phyloP scores from a whole-genome alignment of 345 rosid genomes.

The Odontarrhena argentea region DNA sequence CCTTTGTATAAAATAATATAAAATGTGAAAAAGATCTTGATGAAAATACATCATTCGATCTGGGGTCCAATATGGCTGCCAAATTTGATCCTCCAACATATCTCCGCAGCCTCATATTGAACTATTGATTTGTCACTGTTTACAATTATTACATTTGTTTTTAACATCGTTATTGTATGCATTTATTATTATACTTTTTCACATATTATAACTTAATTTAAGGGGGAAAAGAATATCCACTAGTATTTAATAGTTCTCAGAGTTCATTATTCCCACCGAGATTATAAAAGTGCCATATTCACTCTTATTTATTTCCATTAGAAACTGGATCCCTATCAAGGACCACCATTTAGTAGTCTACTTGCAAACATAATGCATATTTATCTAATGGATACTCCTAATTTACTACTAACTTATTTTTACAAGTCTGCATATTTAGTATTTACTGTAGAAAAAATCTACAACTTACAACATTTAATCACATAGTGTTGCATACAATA shows the following conservation, averaged over 20 bases:
- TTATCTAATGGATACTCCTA: neutral
- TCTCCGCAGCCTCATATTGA: slow-evolving; percentile 28
- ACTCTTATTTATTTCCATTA: neutral
- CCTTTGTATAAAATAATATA: neutral
- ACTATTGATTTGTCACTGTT: neutral
- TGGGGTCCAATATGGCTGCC: slow-evolving; percentile 37
- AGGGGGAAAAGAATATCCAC: neutral
- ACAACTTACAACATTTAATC: no score
- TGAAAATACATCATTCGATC: neutral
- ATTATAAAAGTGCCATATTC: slow-evolving; percentile 1
- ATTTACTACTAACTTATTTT: neutral
- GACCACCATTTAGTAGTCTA: neutral
- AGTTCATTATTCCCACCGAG: neutral
- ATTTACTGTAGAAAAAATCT: no score
- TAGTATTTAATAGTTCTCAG: neutral
- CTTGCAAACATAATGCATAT: neutral
- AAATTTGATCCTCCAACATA: slow-evolving; percentile 29
- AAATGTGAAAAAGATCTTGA: neutral
- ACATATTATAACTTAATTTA: neutral
- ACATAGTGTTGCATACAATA: no score
- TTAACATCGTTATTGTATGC: neutral
- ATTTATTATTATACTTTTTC: neutral
- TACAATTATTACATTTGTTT: slow-evolving; percentile 4
- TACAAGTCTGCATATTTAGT: no score
- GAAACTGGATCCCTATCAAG: neutral